phyloP scores from a whole-genome alignment of 176 grass and related monocot genomes.

The Pontederia paniculata region DNA sequence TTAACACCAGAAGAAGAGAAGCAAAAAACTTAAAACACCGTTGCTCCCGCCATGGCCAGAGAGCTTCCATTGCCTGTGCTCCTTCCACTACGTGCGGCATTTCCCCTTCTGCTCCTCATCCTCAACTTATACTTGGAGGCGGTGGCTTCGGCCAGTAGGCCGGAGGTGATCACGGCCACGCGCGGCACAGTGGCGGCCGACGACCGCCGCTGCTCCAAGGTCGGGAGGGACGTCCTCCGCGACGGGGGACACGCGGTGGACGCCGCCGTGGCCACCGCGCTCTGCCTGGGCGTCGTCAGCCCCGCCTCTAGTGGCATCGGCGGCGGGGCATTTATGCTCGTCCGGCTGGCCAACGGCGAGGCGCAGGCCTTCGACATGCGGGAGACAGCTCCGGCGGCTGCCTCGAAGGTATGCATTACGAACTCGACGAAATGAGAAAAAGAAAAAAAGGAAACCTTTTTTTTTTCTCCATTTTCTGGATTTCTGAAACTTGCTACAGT shows the following conservation, averaged over 20 bases:
- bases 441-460: not conserved
- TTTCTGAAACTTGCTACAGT: too few species aligned
- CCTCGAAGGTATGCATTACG: constrained; percentile 36
- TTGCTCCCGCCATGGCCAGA: too few species aligned
- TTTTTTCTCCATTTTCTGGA: not conserved
- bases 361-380: constrained; percentile 50
- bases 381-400: constrained; percentile 64
- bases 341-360: constrained; percentile 35
- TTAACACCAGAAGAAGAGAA: too few species aligned
- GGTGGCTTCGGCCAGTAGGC: not conserved
- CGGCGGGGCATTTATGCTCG: constrained; percentile 89
- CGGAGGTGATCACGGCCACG: constrained; percentile 39
- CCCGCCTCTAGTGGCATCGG: constrained; percentile 83
- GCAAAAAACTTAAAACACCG: too few species aligned
- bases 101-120: constrained; percentile 2
- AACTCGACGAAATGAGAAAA: not conserved
- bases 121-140: constrained; percentile 1
- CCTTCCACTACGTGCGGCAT: not conserved
- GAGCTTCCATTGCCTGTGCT: too few species aligned
- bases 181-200: constrained; percentile 71
- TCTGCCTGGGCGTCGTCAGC: constrained; percentile 88
- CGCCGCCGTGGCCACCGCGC: constrained; percentile 35
- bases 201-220: constrained; percentile 57
- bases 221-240: constrained; percentile 49
- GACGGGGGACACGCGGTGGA: constrained; percentile 63